Percentiles rank a stretch among this genome's conserved stretches.
phyloP scores from a whole-genome alignment of 176 grass and related monocot genomes.

The Oryza punctata region DNA sequence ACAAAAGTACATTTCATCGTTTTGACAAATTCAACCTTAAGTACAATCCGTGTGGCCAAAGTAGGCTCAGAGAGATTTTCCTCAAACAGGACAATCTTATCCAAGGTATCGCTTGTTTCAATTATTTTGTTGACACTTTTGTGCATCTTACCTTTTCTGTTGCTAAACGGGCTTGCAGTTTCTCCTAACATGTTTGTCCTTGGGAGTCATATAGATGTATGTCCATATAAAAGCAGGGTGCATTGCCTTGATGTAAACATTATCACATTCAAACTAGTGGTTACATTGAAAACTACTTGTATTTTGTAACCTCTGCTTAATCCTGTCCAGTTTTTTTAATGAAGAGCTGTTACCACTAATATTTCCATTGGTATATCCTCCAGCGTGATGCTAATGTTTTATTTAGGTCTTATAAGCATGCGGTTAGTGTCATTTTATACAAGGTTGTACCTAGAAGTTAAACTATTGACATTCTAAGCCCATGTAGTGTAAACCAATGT shows the following conservation, averaged over 20 bases:
- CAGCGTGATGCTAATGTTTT: background rate
- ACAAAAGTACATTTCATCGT: conserved; percentile 99
- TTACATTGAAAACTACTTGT: background rate
- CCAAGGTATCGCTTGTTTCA: conserved; percentile 68
- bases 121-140: conserved; percentile 19
- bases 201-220: conserved; percentile 23
- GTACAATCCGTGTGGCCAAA: conserved; percentile 98
- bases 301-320: conserved; percentile 7
- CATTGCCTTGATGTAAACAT: conserved; percentile 9
- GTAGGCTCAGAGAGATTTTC: conserved; percentile 95
- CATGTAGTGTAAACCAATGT: background rate
- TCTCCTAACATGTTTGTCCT: conserved; percentile 15
- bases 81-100: conserved; percentile 99
- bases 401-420: conserved; percentile 8
- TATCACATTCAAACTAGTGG: conserved; percentile 15
- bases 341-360: background rate
- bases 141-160: background rate
- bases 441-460: background rate
- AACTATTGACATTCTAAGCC: background rate
- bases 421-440: background rate
- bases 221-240: background rate
- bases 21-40: conserved; percentile 99
- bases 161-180: conserved; percentile 4
- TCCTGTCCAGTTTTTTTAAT: background rate
- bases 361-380: background rate